A percentile compares a stretch with the other conserved stretches of the same genome.
Evolutionary conservation across 495 filamentous ascomycete species (phyloP).

Genomic region (Penicillium canariense): DNA sequence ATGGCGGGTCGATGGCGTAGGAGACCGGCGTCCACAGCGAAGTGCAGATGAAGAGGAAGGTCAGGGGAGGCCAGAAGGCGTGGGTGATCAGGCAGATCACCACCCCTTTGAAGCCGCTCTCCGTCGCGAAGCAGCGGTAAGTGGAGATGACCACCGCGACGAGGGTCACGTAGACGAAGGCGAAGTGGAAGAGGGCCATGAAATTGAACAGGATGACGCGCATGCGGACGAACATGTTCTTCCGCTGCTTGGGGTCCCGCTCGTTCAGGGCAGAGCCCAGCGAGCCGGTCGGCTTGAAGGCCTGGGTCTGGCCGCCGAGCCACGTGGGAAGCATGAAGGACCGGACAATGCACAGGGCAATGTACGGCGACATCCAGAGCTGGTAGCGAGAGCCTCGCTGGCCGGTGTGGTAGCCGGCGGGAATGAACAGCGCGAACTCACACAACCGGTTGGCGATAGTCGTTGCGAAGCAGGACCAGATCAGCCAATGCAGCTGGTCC

Average conservation of each 20-base stretch:
- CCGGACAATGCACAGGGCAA: conserved; percentile 41
- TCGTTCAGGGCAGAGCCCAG: conserved; percentile 32
- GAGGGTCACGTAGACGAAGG: conserved; percentile 42
- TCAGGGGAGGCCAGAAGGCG: conserved; percentile 47
- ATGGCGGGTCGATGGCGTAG: conserved; percentile 45
- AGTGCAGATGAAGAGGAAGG: conserved; percentile 37
- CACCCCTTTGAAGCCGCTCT: conserved; percentile 24
- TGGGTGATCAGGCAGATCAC: conserved; percentile 45
- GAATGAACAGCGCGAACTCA: conserved; percentile 43
- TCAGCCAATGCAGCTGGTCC: conserved; percentile 46
- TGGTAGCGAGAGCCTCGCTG: conserved; percentile 41
- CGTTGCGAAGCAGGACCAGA: conserved; percentile 43
- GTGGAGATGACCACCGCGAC: conserved; percentile 35
- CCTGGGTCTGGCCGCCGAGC: conserved; percentile 37
- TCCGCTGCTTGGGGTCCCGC: conserved; percentile 30
- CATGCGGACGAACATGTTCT: conserved; percentile 30
- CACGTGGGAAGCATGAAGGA: conserved; percentile 46
- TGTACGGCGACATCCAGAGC: conserved; percentile 48
- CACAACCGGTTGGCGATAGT: conserved; percentile 40
- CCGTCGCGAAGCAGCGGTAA: conserved; percentile 33
- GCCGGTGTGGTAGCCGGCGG: conserved; percentile 44
- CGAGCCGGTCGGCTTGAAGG: conserved; percentile 38
- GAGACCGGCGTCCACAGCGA: conserved; percentile 40
- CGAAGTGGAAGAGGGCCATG: conserved; percentile 37
- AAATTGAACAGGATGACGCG: conserved; percentile 34